Evolutionary conservation across 116 monocot species (phyloP), one percentile per base, ranked within the genome.

Genomic region (Iris pallida): DNA sequence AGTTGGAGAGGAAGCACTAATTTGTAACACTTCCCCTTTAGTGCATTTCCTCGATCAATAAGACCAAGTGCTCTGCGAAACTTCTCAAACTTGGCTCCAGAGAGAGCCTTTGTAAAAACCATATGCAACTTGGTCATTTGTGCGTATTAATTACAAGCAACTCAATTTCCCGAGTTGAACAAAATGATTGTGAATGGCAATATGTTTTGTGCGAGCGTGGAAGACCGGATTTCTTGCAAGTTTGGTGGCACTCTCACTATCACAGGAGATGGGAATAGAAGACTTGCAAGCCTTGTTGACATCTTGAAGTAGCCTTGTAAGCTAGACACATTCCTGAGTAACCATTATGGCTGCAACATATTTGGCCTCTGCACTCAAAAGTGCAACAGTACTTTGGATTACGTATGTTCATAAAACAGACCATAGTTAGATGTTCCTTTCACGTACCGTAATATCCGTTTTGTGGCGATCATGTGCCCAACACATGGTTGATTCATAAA

Each of bases 211-310:
- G 1, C 64, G 42, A 2, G 15, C 64, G 47, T 64, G 45, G 16
- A 64, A 64, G 3, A 64, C 64, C 8, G 19, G 45, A 64, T 64
- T 64, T 47, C 16, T 4, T 43, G 63, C 63, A 42, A 63, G 45
- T 45, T 63, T 63, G 45, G 44, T 63, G 4, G 63, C 63, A 64
- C 64, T 64, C 16, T 64, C 46, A 64, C 47, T 64, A 16, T 64
- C 64, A 64, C 64, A 64, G 11, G 5, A 16, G 18, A 64, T 48
- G 16, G 43, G 16, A 45, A 64, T 47, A 14, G 47, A n/a, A 64
- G 16, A 18, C 13, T 64, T 14, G 8, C n/a, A 11, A 1, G 8
- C 11, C 4, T 2, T 16, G 8, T 6, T 11, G 7, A 64, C 15
- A 7, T 64, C 64, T 64, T 47, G 12, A 45, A 47, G 30, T 30